Base-by-base conservation (phyloP, 306 rosid species). In the Castanospermum australe region DNA sequence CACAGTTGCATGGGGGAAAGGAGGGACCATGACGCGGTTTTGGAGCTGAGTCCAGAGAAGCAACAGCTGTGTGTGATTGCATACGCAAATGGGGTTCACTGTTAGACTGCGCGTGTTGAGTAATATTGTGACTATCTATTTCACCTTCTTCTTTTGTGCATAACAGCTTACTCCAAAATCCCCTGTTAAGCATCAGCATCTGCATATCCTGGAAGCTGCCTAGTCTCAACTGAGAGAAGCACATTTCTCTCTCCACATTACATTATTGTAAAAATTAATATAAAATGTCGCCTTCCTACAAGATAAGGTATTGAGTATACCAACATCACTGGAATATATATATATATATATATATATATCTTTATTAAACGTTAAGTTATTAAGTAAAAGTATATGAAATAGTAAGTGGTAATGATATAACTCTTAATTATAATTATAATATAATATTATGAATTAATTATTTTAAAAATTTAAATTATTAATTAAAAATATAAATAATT, bases 11-110 rank as follows among this genome's bases (percentile, higher is more conserved):
- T 72, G 84, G 75, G 75, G 67, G 57, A 64, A 62, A 69, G 15
- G 77, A 60, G 74, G 64, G 79, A 41, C 75, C 84, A 39, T 25
- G 38, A 94, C 98, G 98, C 98, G 98, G 79, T 90, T 90, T 94
- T 63, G 59, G 84, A 81, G 80, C 59, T 86, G 94, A 73, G 62
- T 88, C 71, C 97, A 94, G 98, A 74, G 82, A 64, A 81, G 87
- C 80, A 82, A 79, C 92, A 94, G 98, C 98, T 94, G 93, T 92
- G 93, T 92, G 59, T 56, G 38, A 48, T 54, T 66, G 65, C 82
- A 81, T 75, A 36, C 21, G 69, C 82, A 81, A 41, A 70, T 39
- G 22, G 67, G 56, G 35, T 61, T 45, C 36, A 72, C 80, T 64
- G 57, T 54, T 18, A 20, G 5, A 52, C 71, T 78, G 79, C 79